These are phyloP conservation scores for Penicillium sp. DNA, from an alignment of 2,329 filamentous ascomycete genomes.

Conservation along the genomic window DNA sequence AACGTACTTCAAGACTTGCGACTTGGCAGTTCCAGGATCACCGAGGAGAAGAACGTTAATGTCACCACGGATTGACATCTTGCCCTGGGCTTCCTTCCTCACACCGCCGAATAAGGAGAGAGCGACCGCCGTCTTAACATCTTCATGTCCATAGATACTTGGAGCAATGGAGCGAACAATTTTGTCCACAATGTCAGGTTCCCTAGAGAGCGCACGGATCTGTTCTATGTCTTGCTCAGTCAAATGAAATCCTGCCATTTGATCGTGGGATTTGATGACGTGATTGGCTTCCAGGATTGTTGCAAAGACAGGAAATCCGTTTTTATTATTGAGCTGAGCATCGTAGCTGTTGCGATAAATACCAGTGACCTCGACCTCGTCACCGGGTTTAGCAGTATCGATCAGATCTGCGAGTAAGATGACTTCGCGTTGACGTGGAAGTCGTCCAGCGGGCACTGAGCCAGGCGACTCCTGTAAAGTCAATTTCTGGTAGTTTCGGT, in stretches of 20 bases:
- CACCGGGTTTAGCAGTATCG: constrained; percentile 91
- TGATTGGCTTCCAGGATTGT: constrained; percentile 98
- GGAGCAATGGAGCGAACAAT: constrained; percentile 90
- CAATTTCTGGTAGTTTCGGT: constrained; percentile 97
- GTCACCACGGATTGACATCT: constrained; percentile 88
- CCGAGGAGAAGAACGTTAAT: constrained; percentile 96
- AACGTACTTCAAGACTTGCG: constrained; percentile 93
- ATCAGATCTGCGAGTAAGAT: constrained; percentile 96
- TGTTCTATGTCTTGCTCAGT: constrained; percentile 92
- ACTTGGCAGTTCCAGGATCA: constrained; percentile 97
- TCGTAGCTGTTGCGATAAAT: constrained; percentile 99
- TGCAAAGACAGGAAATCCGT: constrained; percentile 96
- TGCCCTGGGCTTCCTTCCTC: constrained; percentile 82
- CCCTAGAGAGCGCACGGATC: constrained; percentile 81
- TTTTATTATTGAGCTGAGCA: constrained; percentile 95
- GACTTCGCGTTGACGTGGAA: constrained; percentile 89
- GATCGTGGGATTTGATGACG: constrained; percentile 93
- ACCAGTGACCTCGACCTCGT: constrained; percentile 95
- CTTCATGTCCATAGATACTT: constrained; percentile 93
- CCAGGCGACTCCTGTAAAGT: constrained; percentile 96
- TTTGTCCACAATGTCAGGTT: constrained; percentile 89
- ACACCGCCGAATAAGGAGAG: constrained; percentile 93
- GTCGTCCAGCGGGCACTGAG: constrained; percentile 89
- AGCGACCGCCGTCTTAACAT: constrained; percentile 95
- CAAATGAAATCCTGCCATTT: constrained; percentile 91